Conservation (phyloP, 2,329 filamentous ascomycete species). For the Epichloe brachyelytri region DNA sequence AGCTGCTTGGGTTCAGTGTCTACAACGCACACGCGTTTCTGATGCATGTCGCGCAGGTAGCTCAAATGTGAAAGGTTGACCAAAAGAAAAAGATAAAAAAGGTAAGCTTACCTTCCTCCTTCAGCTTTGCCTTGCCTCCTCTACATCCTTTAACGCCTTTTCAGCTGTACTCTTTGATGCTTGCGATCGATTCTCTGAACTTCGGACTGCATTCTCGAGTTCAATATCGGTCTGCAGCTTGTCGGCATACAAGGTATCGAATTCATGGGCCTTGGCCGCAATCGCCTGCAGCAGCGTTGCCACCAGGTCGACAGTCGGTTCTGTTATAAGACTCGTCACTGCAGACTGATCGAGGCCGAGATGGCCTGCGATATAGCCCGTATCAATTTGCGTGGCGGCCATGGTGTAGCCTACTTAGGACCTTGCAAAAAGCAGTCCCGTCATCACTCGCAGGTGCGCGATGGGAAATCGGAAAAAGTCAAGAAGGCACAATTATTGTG, state of each 20-base stretch:
- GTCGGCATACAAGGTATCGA: constrained; percentile 69
- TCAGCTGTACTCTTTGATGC: constrained; percentile 70
- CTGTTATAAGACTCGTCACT: constrained; percentile 46
- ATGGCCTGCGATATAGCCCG: constrained; percentile 60
- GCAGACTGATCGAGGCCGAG: constrained; percentile 54
- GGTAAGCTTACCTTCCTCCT: constrained; percentile 56
- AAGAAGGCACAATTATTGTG: neutral
- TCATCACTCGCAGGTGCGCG: constrained; percentile 7
- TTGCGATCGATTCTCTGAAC: constrained; percentile 70
- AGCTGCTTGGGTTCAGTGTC: neutral
- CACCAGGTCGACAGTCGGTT: constrained; percentile 69
- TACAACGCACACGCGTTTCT: neutral
- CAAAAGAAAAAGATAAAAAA: constrained; percentile 8
- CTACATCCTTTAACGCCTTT: constrained; percentile 71
- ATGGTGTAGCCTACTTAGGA: constrained; percentile 14
- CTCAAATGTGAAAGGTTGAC: constrained; percentile 1
- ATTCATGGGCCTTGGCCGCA: constrained; percentile 66
- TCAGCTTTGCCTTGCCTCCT: constrained; percentile 67
- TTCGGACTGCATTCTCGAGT: constrained; percentile 78
- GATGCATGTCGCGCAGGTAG: neutral
- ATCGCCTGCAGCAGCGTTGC: constrained; percentile 62
- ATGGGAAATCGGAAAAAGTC: neutral
- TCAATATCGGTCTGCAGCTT: constrained; percentile 87
- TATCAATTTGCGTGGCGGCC: constrained; percentile 44
- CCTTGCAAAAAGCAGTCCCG: constrained; percentile 4